Base-by-base conservation (phyloP, 2,329 filamentous ascomycete species). In the Pseudogymnoascus sp. region DNA sequence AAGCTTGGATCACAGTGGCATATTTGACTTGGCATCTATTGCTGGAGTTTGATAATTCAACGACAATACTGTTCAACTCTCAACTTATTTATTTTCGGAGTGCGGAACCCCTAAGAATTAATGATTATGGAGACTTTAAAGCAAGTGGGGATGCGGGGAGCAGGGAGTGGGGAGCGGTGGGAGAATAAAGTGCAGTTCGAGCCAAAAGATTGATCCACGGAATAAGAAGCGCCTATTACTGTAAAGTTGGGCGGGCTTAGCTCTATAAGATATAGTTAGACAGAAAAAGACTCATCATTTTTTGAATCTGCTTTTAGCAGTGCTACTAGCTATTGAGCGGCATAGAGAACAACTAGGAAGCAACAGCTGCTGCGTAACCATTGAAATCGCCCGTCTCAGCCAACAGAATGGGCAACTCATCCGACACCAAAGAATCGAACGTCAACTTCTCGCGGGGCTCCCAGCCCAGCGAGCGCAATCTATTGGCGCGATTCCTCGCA, bases 391-490 rank as follows among this genome's bases (percentile, higher is more conserved):
- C 56, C 19, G 56, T 60, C 64, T 77, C 75, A 40, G 69, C 67
- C 63, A 78, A 64, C 16, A 77, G 70, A 60, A 71, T 63, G 1
- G 78, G 75, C 46, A 80, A 64, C 70, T 81, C 79, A 66, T 81
- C 79, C 64, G 78, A 70, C 10, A 72, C 63, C 59, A 72, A 77
- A 56, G 73, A 76, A 19, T 73, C 69, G 65, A 68, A 71, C 67
- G 75, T 75, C 6, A 70, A 70, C 71, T 80, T 81, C 71, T 80
- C 78, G 10, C 65, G 68, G 0, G 79, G 74, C 68, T 75, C 68
- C 79, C 79, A 82, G 0, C 79, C 78, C 63, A 82, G 62, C 64
- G 73, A 71, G 16, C 77, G 69, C 66, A 82, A 66, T 53, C 79
- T 72, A n/a, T 75, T 74, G 1, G 78, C 79, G 3, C 77, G 71